Evolutionary conservation across 2,329 filamentous ascomycete genomes (phyloP).

Genomic region (Aspergillus hiratsukae): DNA sequence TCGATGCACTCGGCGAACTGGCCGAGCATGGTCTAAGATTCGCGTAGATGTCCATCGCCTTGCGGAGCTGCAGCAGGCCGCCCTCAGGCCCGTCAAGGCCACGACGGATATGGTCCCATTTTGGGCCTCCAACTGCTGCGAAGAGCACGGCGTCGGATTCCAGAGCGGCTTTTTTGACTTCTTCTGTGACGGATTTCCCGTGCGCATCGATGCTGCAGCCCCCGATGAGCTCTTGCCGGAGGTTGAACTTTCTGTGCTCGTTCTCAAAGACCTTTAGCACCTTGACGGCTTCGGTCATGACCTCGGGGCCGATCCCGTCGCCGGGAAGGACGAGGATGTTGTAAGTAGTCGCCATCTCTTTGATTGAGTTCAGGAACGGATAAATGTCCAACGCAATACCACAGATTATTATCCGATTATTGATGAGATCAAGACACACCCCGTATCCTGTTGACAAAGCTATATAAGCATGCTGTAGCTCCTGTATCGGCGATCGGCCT

Average conservation of each 20-base stretch:
- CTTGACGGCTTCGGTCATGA: conserved; percentile 49
- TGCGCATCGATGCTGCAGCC: conserved; percentile 80
- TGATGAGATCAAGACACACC: too few species aligned
- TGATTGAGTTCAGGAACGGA: too few species aligned
- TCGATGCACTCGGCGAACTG: conserved; percentile 69
- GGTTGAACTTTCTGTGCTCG: conserved; percentile 67
- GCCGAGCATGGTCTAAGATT: conserved; percentile 75
- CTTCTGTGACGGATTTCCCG: conserved; percentile 70
- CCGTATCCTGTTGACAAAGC: not conserved
- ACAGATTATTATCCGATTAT: not conserved
- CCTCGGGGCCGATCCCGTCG: conserved; percentile 78
- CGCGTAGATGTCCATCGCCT: conserved; percentile 82
- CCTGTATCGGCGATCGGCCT: conserved; percentile 17
- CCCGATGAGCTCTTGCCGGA: conserved; percentile 78
- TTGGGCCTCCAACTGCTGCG: conserved; percentile 81
- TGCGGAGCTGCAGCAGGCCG: conserved; percentile 77
- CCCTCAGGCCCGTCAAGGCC: conserved; percentile 80
- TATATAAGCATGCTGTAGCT: not conserved
- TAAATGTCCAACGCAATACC: not conserved
- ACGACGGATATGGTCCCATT: conserved; percentile 69
- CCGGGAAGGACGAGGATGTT: conserved; percentile 72
- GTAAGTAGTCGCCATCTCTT: conserved; percentile 38
- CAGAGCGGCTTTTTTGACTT: conserved; percentile 73
- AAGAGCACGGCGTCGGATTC: conserved; percentile 79
- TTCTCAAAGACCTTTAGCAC: conserved; percentile 70